These are phyloP conservation scores for Melanomma pulvis-pyrius DNA, from an alignment of 495 filamentous ascomycete genomes.

Conservation along the genomic window DNA sequence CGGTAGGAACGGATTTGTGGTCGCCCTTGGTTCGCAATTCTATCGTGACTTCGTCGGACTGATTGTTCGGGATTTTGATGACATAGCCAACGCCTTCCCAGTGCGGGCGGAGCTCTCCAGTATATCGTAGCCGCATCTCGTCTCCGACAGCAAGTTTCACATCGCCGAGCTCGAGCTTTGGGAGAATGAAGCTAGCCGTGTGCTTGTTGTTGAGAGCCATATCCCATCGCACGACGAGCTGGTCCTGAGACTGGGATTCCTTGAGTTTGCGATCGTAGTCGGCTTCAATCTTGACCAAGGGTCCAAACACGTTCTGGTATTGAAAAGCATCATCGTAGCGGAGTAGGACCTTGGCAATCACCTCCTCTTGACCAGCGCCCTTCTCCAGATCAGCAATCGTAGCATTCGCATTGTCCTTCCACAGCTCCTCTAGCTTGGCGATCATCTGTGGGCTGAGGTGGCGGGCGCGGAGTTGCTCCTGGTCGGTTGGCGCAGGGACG, in stretches of 20 bases:
- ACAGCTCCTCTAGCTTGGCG: slow-evolving; percentile 96
- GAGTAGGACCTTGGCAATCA: slow-evolving; percentile 87
- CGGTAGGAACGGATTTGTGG: slow-evolving; percentile 93
- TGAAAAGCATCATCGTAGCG: slow-evolving; percentile 98
- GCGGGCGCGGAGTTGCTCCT: slow-evolving; percentile 91
- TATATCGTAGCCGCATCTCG: slow-evolving; percentile 97
- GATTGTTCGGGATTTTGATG: slow-evolving; percentile 99
- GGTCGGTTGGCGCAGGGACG: slow-evolving; percentile 84
- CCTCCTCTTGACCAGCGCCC: slow-evolving; percentile 89
- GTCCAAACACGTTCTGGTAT: slow-evolving; percentile 98
- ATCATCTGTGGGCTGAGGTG: slow-evolving; percentile 95
- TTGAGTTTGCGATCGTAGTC: slow-evolving; percentile 99
- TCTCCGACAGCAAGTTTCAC: slow-evolving; percentile 98
- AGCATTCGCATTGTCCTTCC: slow-evolving; percentile 92
- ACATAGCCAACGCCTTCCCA: slow-evolving; percentile 99
- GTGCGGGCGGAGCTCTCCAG: slow-evolving; percentile 85
- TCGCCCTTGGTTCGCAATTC: slow-evolving; percentile 87
- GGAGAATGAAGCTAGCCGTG: slow-evolving; percentile 90
- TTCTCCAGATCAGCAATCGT: slow-evolving; percentile 94
- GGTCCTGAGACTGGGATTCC: slow-evolving; percentile 96
- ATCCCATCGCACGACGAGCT: slow-evolving; percentile 92
- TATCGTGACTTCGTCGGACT: slow-evolving; percentile 96
- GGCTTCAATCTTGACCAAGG: slow-evolving; percentile 98
- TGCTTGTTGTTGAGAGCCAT: slow-evolving; percentile 98
- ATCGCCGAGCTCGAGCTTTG: slow-evolving; percentile 96